Base-by-base conservation (phyloP, 2,329 filamentous ascomycete genomes). In the Huntiella bhutanensis region DNA sequence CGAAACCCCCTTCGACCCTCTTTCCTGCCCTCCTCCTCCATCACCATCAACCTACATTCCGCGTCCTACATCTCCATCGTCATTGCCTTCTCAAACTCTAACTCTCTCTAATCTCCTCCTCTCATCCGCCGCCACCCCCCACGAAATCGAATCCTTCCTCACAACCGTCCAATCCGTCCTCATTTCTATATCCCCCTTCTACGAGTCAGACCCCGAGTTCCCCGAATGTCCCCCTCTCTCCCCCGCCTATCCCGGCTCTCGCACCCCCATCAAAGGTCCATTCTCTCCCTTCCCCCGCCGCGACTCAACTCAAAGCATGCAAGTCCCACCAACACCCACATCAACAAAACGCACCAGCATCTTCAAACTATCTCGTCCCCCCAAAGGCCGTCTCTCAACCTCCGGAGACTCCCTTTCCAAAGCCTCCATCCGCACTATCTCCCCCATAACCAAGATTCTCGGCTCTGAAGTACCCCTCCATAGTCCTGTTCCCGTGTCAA, bases 71-170 rank as follows among this genome's bases (percentile, higher is more conserved):
- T 22, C 40, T 3, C 6, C 40, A 5, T 17, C n/a, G 1, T n/a
- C 33, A 7, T 39, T 13, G 4, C 34, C 22, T 7, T 51, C 53
- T 34, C 54, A 60, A 35, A 51, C 61, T 0, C 64, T 71, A 19
- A 65, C 68, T 1, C 68, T 68, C 47, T 70, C 69, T 37, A 72
- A 77, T 55, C 75, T 70, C 52, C 60, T 76, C 7, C 62, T 79
- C 17, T 67, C 71, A 0, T 70, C 69, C 2, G 65, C 64, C 1
- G 74, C 75, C 3, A 69, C 63, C 5, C 66, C 70, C 11, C 54
- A 61, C 3, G 73, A 78, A 52, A 68, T 75, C 33, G 61, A 66
- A 0, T 65, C 60, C 0, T 73, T 78, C 50, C 61, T 77, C 28
- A 64, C 65, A 0, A 63, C 64, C 0, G 67, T 79, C 13, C 66